Percentiles rank a stretch among this genome's conserved stretches.
phyloP scores from a whole-genome alignment of 495 filamentous ascomycete genomes.

The Bathelium albidoporum region DNA sequence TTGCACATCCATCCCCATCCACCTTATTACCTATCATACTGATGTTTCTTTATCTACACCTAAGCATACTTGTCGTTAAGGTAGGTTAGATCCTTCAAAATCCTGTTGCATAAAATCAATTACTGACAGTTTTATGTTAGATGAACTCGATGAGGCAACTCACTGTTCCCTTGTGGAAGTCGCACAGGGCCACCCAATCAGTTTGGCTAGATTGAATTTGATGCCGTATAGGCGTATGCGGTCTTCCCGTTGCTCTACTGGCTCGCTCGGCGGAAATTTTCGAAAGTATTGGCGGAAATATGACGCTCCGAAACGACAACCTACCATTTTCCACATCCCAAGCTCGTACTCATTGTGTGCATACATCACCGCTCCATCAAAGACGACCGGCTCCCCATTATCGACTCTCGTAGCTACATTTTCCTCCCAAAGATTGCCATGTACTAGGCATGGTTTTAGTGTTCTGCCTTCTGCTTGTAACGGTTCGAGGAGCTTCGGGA shows the following conservation, averaged over 20 bases:
- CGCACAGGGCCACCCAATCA: not conserved
- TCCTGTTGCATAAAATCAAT: not conserved
- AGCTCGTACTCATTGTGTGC: not conserved
- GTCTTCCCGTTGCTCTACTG: not conserved
- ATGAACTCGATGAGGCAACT: not conserved
- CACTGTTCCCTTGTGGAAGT: not conserved
- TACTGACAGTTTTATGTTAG: not conserved
- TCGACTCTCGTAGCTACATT: not conserved
- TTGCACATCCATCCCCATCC: too few species aligned
- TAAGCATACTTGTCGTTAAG: not conserved
- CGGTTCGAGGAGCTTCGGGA: not conserved
- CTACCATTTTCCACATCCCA: not conserved
- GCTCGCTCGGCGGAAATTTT: not conserved
- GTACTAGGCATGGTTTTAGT: not conserved
- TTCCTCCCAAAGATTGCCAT: not conserved
- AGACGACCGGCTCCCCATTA: not conserved
- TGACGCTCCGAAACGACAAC: not conserved
- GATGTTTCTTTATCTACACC: not conserved
- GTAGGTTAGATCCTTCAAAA: not conserved
- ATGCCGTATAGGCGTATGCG: not conserved
- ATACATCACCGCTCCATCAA: not conserved
- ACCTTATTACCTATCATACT: too few species aligned
- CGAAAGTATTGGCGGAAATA: not conserved
- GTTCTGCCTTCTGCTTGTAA: not conserved
- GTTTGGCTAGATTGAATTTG: not conserved